Evolutionary conservation across 768 basidiomycete genomes (phyloP).

Genomic region (Leccinum disarticulatum): DNA sequence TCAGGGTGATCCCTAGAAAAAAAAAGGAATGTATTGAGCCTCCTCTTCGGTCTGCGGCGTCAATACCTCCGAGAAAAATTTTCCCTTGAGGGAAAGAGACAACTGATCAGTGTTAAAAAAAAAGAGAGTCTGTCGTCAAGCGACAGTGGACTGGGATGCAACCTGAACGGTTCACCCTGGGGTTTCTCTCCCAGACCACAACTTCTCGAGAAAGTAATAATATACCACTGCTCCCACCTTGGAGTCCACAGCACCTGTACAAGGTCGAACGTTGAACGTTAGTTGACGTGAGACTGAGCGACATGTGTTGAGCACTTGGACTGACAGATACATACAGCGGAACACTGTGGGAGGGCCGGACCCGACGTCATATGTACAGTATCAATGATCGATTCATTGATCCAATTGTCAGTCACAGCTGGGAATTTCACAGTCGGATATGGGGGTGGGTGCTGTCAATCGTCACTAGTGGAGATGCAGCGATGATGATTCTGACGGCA

Average conservation of each 20-base stretch:
- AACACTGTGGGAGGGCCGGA: not conserved
- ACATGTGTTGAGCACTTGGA: not conserved
- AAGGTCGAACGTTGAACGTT: not conserved
- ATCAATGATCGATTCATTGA: not conserved
- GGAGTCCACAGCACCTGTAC: not conserved
- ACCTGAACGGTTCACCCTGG: not conserved
- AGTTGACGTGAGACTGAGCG: not conserved
- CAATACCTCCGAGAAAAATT: not conserved
- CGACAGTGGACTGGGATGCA: not conserved
- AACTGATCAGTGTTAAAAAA: not conserved
- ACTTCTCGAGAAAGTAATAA: not conserved
- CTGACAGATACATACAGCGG: not conserved
- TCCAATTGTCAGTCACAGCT: conserved; percentile 3
- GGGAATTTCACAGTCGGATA: conserved; percentile 5
- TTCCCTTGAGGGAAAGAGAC: not conserved
- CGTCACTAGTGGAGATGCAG: not conserved
- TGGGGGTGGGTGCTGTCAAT: conserved; percentile 7
- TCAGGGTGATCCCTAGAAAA: not conserved
- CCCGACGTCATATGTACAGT: not conserved
- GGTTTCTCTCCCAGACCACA: not conserved
- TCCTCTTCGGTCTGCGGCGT: not conserved
- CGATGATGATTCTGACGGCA: conserved; percentile 2
- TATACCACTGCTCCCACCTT: not conserved
- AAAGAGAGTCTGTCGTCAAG: not conserved
- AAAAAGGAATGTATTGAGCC: not conserved